Evolutionary conservation across 208 protist species (phyloP).

Genomic region (Acanthamoeba lenticulata): DNA sequence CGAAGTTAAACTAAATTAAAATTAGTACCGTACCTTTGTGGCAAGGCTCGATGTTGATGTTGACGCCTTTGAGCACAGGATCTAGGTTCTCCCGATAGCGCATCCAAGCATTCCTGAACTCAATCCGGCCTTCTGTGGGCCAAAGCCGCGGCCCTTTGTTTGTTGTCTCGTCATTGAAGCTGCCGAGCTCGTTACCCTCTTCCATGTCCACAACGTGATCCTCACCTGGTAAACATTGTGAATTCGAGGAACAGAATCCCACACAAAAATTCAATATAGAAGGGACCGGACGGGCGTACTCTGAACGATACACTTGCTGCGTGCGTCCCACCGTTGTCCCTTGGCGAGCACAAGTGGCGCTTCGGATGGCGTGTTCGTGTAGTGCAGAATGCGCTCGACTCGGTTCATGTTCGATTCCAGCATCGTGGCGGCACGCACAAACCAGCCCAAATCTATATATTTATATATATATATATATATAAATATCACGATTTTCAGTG

Average conservation of each 20-base stretch:
- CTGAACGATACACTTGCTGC: neutral
- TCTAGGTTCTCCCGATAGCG: neutral
- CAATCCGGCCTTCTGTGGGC: neutral
- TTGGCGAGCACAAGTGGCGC: neutral
- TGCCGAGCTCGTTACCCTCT: neutral
- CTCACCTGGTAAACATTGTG: neutral
- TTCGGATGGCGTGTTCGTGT: neutral
- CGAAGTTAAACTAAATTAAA: neutral
- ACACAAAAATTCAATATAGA: too few relatives aligned
- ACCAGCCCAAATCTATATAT: conserved; percentile 1
- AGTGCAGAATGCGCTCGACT: conserved; percentile 20
- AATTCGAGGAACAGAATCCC: neutral
- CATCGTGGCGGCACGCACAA: conserved; percentile 6
- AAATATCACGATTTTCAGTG: neutral
- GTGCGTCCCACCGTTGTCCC: neutral
- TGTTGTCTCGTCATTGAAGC: neutral
- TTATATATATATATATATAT: neutral
- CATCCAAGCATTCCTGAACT: conserved; percentile 18
- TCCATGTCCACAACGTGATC: neutral
- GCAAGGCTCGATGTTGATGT: neutral
- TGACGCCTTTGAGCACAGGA: conserved; percentile 2
- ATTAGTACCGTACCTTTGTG: conserved; percentile 46
- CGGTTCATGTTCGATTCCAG: conserved; percentile 52
- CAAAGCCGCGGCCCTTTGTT: neutral
- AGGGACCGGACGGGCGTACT: too few relatives aligned